Evolutionary conservation across 805 yeast genomes (phyloP), one percentile per base, ranked within the genome.

Genomic region (Sugiyamaella floridensis): DNA sequence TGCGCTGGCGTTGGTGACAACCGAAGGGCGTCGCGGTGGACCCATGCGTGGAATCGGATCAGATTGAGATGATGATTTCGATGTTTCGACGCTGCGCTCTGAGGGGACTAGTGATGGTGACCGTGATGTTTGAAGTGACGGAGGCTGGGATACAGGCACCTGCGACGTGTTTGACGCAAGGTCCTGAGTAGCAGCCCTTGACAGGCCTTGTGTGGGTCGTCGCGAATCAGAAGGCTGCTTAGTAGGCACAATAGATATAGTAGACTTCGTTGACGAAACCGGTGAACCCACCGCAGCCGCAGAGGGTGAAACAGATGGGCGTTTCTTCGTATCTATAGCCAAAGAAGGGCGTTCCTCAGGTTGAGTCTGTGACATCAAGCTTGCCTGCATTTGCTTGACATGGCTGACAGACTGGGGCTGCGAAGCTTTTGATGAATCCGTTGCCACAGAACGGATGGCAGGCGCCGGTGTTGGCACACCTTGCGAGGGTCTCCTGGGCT

Each of bases 191-290:
- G 26, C 26, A 22, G 26, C 26, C 6, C 26, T 22, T 6, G 26
- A 22, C 6, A 22, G 26, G 6, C 26, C 26, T 22, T 22, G 26
- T 6, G 26, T 4, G 26, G 26, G 16, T n/a, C 48, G 48, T 15
- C 48, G 48, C 9, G 48, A 32, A 32, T 32, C 37, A 10, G 37
- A 18, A n/a, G 48, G 26, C 41, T 45, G 48, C 26, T 28, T 45
- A 16, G 11, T 34, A 2, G 48, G 41, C 20, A 16, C 41, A 28
- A 32, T 32, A 11, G 37, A 32, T 10, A 32, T 32, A 11, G 37
- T 32, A 32, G 37, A 32, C 37, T 32, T 32, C 9, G 37, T 14
- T 22, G 26, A 22, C 12, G 37, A 32, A 4, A 32, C 37, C 4
- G 37, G 37, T 3, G 37, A 32, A 32, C 10, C 37, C 12, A 14